These are phyloP conservation scores for Fraxinus nigra DNA, from an alignment of 305 asterid genomes.

Conservation along the genomic window DNA sequence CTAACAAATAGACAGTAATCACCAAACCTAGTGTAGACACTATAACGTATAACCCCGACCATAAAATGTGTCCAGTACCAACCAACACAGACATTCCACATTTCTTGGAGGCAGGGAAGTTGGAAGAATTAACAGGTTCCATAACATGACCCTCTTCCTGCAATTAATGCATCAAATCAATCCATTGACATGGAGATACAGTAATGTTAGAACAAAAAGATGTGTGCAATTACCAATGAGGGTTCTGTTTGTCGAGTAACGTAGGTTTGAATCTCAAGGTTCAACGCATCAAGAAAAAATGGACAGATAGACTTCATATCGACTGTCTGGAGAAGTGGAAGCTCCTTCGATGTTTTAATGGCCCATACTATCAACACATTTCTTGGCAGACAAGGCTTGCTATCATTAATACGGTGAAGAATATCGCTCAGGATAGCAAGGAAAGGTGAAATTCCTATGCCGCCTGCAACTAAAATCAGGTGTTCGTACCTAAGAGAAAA, in stretches of 20 bases:
- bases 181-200: not conserved
- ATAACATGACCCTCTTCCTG: constrained; percentile 71
- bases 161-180: constrained; percentile 1
- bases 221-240: constrained; percentile 44
- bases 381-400: constrained; percentile 57
- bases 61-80: constrained; percentile 71
- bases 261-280: constrained; percentile 69
- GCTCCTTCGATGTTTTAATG: constrained; percentile 60
- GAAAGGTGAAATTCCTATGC: constrained; percentile 87
- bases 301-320: constrained; percentile 61
- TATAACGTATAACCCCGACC: constrained; percentile 71
- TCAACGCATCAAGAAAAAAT: constrained; percentile 42
- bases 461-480: constrained; percentile 84
- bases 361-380: constrained; percentile 78
- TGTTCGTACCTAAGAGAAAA: constrained; percentile 58
- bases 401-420: constrained; percentile 55
- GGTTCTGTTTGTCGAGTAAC: constrained; percentile 78
- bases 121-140: constrained; percentile 34
- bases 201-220: not conserved
- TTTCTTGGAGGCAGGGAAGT: constrained; percentile 34
- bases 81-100: constrained; percentile 65
- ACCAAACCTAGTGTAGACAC: constrained; percentile 58
- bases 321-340: constrained; percentile 65
- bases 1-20: constrained; percentile 43
- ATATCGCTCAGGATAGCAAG: constrained; percentile 75